Evolutionary conservation across 1,284 basidiomycete genomes (phyloP), one percentile per base, ranked within the genome.

Genomic region (Ceratobasidium theobromae): DNA sequence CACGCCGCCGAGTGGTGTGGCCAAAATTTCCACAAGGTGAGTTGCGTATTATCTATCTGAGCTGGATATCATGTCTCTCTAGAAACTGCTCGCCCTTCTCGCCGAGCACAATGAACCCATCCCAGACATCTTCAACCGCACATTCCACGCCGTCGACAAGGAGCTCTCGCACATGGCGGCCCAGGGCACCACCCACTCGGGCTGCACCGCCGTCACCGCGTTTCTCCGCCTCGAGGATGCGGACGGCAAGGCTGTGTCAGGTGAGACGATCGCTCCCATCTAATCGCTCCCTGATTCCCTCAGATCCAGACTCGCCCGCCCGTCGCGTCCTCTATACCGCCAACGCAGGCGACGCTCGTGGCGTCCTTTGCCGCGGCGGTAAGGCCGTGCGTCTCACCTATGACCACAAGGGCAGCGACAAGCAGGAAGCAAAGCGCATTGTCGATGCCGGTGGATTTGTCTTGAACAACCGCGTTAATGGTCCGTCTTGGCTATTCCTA

Each of bases 1-100:
- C 93, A 98, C 74, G 94, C 96, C 21, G 97, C 97, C 21, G 97
- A 99, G 75, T 99, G 95, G 95, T 99, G 97, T 77, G 95, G 96
- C 25, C 83, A 86, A 72, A 88, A 99, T 77, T 98, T 99, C 77
- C 95, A 98, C 75, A 85, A 95, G 79, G 93, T 93, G 74, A 71
- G 82, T 18, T 12, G 14, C 27, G 14, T 21, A 6, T 28, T 27
- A 43, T 55, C 35, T 30, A 28, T 33, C 12, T 2, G 4, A 6
- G 6, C 49, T 28, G 32, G 33, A 48, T 25, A 45, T 14, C 53
- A 9, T 49, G 9, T 14, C n/a, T 27, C 28, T 32, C 21, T 30
- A 53, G 46, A 33, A 81, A 28, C 77, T 81, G 41, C 76, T 90
- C 32, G 80, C 77, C 70, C 75, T 77, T 35, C 77, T 82, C 46